Conservation (phyloP, 2,329 filamentous ascomycete species). For the Talaromyces sp. region DNA sequence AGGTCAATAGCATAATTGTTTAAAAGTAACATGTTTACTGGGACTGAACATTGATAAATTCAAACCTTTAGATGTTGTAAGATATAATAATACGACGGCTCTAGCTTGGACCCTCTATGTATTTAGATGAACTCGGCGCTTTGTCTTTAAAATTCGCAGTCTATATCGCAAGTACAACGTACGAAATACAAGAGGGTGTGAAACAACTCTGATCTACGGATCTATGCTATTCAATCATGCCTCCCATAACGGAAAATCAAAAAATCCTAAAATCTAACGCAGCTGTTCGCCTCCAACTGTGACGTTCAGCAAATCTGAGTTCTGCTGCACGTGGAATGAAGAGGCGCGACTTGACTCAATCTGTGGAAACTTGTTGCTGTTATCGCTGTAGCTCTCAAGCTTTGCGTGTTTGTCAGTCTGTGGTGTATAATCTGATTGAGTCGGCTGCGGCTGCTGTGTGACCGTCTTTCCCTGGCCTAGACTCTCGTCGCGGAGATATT, state of each 20-base stretch:
- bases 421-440: background rate
- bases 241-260: background rate
- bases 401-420: background rate
- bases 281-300: background rate
- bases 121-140: background rate
- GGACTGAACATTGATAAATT: background rate
- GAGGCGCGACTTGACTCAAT: background rate
- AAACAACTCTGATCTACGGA: background rate
- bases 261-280: background rate
- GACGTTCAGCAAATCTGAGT: background rate
- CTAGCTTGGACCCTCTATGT: background rate
- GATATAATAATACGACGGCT: background rate
- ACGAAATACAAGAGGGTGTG: background rate
- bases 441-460: background rate
- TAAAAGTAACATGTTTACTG: background rate
- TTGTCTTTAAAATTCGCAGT: background rate
- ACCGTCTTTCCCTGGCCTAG: background rate
- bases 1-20: background rate
- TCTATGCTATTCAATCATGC: background rate
- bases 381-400: background rate
- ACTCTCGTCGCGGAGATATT: background rate
- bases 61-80: background rate
- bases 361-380: background rate
- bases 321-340: background rate
- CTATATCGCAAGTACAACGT: background rate